Evolutionary conservation across 495 filamentous ascomycete species (phyloP).

Genomic region (Penicillium lividum): DNA sequence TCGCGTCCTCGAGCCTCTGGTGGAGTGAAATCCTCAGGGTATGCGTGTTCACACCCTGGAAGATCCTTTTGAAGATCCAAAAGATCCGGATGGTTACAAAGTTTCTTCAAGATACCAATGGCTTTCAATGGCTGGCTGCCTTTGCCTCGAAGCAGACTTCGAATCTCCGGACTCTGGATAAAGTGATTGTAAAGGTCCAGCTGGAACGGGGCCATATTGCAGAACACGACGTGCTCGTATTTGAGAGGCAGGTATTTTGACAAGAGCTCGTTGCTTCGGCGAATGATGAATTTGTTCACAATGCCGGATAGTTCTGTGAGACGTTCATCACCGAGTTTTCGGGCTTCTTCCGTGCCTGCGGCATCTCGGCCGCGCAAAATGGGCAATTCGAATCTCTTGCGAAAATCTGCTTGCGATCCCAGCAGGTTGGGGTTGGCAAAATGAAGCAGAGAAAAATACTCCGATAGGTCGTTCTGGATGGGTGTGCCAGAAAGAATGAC

Average conservation of each 20-base stretch:
- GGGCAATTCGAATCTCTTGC: slow-evolving; percentile 90
- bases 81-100: slow-evolving; percentile 97
- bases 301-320: slow-evolving; percentile 75
- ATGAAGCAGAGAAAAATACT: slow-evolving; percentile 95
- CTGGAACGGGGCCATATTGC: slow-evolving; percentile 91
- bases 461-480: slow-evolving; percentile 96
- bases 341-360: slow-evolving; percentile 79
- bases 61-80: slow-evolving; percentile 82
- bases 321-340: slow-evolving; percentile 81
- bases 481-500: slow-evolving; percentile 97
- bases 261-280: slow-evolving; percentile 94
- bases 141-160: slow-evolving; percentile 87
- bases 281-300: slow-evolving; percentile 99
- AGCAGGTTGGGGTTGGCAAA: slow-evolving; percentile 95
- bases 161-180: slow-evolving; percentile 93
- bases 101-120: slow-evolving; percentile 94
- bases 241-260: slow-evolving; percentile 98
- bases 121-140: slow-evolving; percentile 95
- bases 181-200: slow-evolving; percentile 94
- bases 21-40: slow-evolving; percentile 84
- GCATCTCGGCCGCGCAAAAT: slow-evolving; percentile 93
- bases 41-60: slow-evolving; percentile 79
- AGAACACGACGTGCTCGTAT: slow-evolving; percentile 99
- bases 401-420: slow-evolving; percentile 86
- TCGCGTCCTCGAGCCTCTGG: slow-evolving; percentile 87